Conservation (phyloP, 2,329 filamentous ascomycete genomes). For the Aspergillus calidoustus region DNA sequence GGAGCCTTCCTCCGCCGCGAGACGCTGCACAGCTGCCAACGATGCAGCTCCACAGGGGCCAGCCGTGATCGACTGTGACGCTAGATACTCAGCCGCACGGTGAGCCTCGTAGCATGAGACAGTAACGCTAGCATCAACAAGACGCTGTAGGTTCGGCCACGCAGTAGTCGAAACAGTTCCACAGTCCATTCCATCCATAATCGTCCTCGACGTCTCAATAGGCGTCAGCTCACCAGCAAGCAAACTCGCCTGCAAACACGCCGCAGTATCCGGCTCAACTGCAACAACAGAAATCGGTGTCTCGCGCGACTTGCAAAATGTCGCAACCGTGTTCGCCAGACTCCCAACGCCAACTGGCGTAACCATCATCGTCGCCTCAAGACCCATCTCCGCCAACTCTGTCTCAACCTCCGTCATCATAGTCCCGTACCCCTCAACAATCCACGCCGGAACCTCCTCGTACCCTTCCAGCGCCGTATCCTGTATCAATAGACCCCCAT, state of each 20-base stretch:
- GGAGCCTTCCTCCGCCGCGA: constrained; percentile 41
- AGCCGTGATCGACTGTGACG: constrained; percentile 51
- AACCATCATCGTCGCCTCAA: constrained; percentile 58
- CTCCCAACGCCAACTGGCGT: constrained; percentile 75
- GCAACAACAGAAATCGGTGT: constrained; percentile 57
- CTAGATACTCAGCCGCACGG: constrained; percentile 59
- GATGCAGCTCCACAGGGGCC: constrained; percentile 68
- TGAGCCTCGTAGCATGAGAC: constrained; percentile 69
- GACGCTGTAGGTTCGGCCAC: constrained; percentile 63
- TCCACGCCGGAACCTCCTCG: constrained; percentile 70
- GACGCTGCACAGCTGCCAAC: constrained; percentile 58
- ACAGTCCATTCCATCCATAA: constrained; percentile 77
- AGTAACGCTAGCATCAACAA: constrained; percentile 64
- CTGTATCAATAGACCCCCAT: constrained; percentile 63
- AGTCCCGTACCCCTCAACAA: constrained; percentile 77
- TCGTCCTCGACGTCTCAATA: constrained; percentile 64
- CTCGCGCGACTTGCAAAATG: constrained; percentile 62
- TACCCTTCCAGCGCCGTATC: constrained; percentile 72
- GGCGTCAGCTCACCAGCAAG: constrained; percentile 52
- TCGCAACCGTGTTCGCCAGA: constrained; percentile 70
- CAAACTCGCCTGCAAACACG: constrained; percentile 57
- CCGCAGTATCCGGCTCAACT: constrained; percentile 71
- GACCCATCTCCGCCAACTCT: constrained; percentile 56
- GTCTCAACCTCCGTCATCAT: constrained; percentile 71
- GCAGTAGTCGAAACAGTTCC: constrained; percentile 69